These are phyloP conservation scores for Tetracladium marchalianum DNA, from an alignment of 495 filamentous ascomycete species.

Conservation along the genomic window DNA sequence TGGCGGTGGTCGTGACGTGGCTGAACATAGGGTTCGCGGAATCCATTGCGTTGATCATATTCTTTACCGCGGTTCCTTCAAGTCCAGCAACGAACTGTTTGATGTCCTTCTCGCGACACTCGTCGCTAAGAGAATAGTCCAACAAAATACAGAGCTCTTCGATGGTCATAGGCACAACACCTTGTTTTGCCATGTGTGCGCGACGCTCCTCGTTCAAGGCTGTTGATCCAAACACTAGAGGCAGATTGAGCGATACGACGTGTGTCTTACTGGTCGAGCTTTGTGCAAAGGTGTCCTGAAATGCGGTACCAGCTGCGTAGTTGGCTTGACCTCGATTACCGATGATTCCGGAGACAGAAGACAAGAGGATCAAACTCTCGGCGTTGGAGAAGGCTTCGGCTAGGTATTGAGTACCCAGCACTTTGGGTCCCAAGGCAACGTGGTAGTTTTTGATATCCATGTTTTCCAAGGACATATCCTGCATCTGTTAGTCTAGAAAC, in stretches of 20 bases:
- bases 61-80: background rate
- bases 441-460: constrained; percentile 27
- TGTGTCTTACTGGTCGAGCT: constrained; percentile 18
- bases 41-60: background rate
- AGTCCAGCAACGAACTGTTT: constrained; percentile 8
- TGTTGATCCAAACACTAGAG: too few species aligned
- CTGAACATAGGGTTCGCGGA: constrained; percentile 5
- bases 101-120: constrained; percentile 2
- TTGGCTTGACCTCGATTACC: constrained; percentile 50
- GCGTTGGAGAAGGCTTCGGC: constrained; percentile 23
- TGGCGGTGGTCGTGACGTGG: constrained; percentile 4
- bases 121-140: constrained; percentile 7
- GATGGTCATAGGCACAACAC: constrained; percentile 3
- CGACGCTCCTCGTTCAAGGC: too few species aligned
- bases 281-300: constrained; percentile 42
- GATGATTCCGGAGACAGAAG: constrained; percentile 47
- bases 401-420: constrained; percentile 29
- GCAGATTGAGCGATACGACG: too few species aligned
- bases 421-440: constrained; percentile 27
- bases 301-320: constrained; percentile 55
- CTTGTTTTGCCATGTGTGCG: too few species aligned
- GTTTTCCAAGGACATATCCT: constrained; percentile 2
- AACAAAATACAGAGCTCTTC: constrained; percentile 4
- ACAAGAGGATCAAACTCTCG: constrained; percentile 45
- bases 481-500: background rate